A percentile compares a stretch with the other conserved stretches of the same genome.
Conservation (phyloP, 2,329 filamentous ascomycete species). For the Podosphaera fusca region DNA sequence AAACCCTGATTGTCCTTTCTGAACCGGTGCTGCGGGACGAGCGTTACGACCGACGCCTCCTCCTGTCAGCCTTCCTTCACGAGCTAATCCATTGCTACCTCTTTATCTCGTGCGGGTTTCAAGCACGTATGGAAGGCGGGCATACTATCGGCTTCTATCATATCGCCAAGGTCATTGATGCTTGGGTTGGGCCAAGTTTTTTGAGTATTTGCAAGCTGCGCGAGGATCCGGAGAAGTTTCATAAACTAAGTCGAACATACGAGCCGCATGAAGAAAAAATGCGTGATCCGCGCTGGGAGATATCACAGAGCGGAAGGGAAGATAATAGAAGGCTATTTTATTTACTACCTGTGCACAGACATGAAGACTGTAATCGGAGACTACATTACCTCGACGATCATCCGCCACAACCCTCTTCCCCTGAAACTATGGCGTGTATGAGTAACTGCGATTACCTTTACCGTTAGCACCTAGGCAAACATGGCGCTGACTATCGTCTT, state of each 20-base stretch:
- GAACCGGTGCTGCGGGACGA: constrained; percentile 28
- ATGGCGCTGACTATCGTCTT: too few relatives aligned
- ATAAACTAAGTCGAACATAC: neutral
- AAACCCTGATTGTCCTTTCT: constrained; percentile 39
- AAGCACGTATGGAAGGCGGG: constrained; percentile 29
- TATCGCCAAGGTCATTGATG: constrained; percentile 36
- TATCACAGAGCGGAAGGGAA: too few relatives aligned
- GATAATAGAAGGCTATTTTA: too few relatives aligned
- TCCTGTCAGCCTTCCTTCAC: constrained; percentile 42
- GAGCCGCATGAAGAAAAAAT: neutral
- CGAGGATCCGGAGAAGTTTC: constrained; percentile 34
- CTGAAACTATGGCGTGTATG: too few relatives aligned
- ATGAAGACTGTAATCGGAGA: too few relatives aligned
- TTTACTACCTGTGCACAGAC: too few relatives aligned
- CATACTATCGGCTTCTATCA: constrained; percentile 35
- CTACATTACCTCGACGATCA: too few relatives aligned
- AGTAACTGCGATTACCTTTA: too few relatives aligned
- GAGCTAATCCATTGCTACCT: constrained; percentile 45
- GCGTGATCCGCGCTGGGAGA: neutral
- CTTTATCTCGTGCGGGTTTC: constrained; percentile 36
- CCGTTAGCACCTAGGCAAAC: too few relatives aligned
- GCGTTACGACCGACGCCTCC: constrained; percentile 31
- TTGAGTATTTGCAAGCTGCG: constrained; percentile 35
- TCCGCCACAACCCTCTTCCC: too few relatives aligned
- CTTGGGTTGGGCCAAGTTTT: constrained; percentile 31